Evolutionary conservation across 2,329 filamentous ascomycete genomes (phyloP), one percentile per base, ranked within the genome.

Genomic region (Cordyceps cateniannulata): DNA sequence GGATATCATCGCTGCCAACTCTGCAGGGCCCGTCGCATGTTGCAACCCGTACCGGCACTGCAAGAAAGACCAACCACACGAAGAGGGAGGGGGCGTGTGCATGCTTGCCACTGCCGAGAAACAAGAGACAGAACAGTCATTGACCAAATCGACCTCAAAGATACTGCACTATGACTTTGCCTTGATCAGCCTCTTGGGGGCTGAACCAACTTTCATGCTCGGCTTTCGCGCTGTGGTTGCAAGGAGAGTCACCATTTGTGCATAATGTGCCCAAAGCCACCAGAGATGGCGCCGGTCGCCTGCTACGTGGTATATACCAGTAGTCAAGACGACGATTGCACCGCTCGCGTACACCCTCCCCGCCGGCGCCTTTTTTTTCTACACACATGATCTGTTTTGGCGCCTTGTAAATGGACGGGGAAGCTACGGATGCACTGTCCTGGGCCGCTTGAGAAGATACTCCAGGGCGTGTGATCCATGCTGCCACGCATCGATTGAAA

Each of bases 181-280:
- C 35, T 18, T 54, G 38, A 18, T 16, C 14, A n/a, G 24, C 49
- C 16, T 8, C 24, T 45, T 54, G 52, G 52, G 52, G 52, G 52
- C 38, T 44, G 52, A 16, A 32, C 8, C 24, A 22, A 14, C 7
- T n/a, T 24, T 24, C 7, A 22, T 18, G 25, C 24, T 32, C 52
- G 52, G 52, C 52, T 55, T 55, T 55, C 52, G 52, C 52, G 52
- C 50, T n/a, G 52, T 44, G 42, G 52, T 25, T 44, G 38, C 14
- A 6, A 45, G 3, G 6, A 45, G 10, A 24, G 20, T 18, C 38
- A n/a, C 38, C 24, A 29, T 32, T 35, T 18, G 38, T 35, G 38
- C 38, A 55, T 32, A 18, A 29, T 55, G 25, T 32, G 24, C 24
- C 24, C 29, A 32, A 24, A 20, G 40, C 40, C 52, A 47, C 40